phyloP scores from a whole-genome alignment of 805 yeast genomes.

The Starmerella sp. region DNA sequence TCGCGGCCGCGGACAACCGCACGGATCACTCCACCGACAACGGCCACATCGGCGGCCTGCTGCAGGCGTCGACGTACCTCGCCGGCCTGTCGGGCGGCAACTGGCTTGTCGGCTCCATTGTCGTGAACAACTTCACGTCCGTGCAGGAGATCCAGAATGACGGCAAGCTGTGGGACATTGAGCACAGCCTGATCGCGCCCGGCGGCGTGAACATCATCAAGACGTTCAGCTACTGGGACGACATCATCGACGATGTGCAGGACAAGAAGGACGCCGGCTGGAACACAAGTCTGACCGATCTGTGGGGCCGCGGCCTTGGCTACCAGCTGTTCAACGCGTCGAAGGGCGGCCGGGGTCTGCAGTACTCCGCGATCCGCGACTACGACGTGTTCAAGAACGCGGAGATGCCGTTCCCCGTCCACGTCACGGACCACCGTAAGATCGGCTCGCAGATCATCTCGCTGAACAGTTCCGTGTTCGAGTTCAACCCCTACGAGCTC shows the following conservation, averaged over 20 bases:
- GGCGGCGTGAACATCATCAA: slow-evolving; percentile 14
- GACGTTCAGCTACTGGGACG: slow-evolving; percentile 18
- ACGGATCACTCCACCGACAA: slow-evolving; percentile 28
- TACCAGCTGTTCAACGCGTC: slow-evolving; percentile 49
- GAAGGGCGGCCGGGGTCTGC: slow-evolving; percentile 46
- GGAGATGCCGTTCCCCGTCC: slow-evolving; percentile 55
- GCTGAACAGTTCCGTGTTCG: slow-evolving; percentile 46
- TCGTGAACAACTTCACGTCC: slow-evolving; percentile 33
- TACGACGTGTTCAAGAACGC: slow-evolving; percentile 47
- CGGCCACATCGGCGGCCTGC: slow-evolving; percentile 40
- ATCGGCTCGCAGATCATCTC: slow-evolving; percentile 38
- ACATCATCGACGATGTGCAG: slow-evolving; percentile 18
- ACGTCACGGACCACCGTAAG: slow-evolving; percentile 37
- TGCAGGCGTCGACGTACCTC: slow-evolving; percentile 45
- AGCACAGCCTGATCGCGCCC: slow-evolving; percentile 22
- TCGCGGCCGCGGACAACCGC: slow-evolving; percentile 42
- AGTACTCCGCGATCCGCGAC: slow-evolving; percentile 44
- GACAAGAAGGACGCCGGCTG: slow-evolving; percentile 50
- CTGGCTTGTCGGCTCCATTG: slow-evolving; percentile 49
- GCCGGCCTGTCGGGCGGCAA: slow-evolving; percentile 65
- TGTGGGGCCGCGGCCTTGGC: slow-evolving; percentile 63
- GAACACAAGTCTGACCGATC: slow-evolving; percentile 52
- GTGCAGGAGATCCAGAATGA: slow-evolving; percentile 24
- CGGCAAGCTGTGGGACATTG: slow-evolving; percentile 27
- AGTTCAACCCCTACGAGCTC: slow-evolving; percentile 43